Base-by-base conservation (phyloP, 2,329 filamentous ascomycete genomes). In the Apiospora phragmitis region DNA sequence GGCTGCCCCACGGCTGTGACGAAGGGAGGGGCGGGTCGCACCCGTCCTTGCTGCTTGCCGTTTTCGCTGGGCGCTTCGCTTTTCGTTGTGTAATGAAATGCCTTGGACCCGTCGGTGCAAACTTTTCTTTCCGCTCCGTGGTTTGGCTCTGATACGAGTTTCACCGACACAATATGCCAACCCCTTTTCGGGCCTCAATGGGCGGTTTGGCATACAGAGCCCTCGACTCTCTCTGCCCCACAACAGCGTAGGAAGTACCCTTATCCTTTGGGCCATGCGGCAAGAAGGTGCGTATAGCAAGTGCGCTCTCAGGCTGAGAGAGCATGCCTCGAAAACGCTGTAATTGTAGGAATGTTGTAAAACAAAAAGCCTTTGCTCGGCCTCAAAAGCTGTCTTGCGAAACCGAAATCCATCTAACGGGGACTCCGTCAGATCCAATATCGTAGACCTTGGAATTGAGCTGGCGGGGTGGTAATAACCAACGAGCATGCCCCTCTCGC, bases 391-490 rank as follows among this genome's bases (percentile, higher is more conserved):
- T 43, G 70, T 73, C 75, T 69, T 77, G 75, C 24, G 73, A 71
- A 68, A 80, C 73, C 12, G 86, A 79, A 71, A 89, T 83, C 89
- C 89, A 92, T 75, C 90, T 83, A 26, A 84, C 81, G 26, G 90
- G 90, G 43, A 91, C 85, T 38, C 90, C 90, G 72, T 90, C 86
- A 45, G 84, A 75, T 47, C 87, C 84, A 72, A 91, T 84, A 71
- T 86, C 85, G 79, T 91, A 91, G 14, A 85, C 83, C 76, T 84
- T 88, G 47, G 81, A 81, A 70, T 81, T 82, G 47, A 85, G 80
- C 77, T 89, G 89, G 73, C 90, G 84, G n/a, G 90, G 89, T 12
- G 91, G 90, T n/a, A 92, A 83, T 9, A 90, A 87, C 86, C 90
- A 91, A 65, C 89, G 86, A n/a, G 90, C 90, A 67, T 90, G 86